Conservation (phyloP, 345 rosid genomes). For the Zanthoxylum bungeanum region DNA sequence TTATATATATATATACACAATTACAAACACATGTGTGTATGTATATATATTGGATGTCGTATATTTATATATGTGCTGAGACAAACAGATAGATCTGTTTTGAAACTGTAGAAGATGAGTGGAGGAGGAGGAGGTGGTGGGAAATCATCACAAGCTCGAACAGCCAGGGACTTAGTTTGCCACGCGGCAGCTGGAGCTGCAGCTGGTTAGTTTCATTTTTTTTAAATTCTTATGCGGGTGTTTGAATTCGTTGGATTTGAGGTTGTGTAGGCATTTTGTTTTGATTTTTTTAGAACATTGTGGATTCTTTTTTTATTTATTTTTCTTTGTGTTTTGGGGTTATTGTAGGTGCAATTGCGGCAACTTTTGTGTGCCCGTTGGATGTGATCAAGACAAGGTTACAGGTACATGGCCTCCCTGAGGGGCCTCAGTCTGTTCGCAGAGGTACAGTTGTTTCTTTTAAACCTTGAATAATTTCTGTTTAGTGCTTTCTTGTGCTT, state of each 20-base stretch:
- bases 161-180: constrained; percentile 37
- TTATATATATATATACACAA: too few relatives aligned
- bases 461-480: background rate
- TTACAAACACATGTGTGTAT: too few relatives aligned
- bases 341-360: constrained; percentile 80
- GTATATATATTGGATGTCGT: background rate
- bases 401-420: constrained; percentile 86
- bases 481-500: background rate
- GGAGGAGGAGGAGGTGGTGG: constrained; percentile 33
- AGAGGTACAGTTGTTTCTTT: constrained; percentile 41
- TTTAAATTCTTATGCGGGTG: background rate
- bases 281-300: background rate
- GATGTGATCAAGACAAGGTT: constrained; percentile 97
- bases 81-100: constrained; percentile 25
- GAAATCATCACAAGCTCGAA: constrained; percentile 32
- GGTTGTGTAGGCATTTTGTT: background rate
- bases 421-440: constrained; percentile 42
- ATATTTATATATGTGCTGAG: background rate
- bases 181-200: constrained; percentile 87
- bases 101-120: constrained; percentile 12
- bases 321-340: background rate
- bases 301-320: background rate
- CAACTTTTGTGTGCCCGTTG: constrained; percentile 89
- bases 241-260: background rate
- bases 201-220: constrained; percentile 53